Conservation (phyloP, 805 yeast species). For the Kuraishia capsulata region DNA sequence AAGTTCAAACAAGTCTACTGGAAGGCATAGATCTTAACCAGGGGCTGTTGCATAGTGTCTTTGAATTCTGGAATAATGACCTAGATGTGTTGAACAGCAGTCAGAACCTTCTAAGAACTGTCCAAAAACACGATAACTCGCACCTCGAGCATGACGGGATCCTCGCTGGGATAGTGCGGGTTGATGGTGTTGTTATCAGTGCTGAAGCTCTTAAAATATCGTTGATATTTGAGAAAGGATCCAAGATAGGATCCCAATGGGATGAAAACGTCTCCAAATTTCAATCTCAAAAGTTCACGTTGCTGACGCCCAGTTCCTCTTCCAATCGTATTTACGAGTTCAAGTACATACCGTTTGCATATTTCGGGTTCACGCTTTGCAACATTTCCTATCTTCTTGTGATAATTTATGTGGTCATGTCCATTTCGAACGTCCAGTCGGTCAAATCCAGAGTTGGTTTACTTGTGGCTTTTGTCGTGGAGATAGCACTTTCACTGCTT, state of each 20-base stretch:
- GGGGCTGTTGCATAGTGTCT: slow-evolving; percentile 28
- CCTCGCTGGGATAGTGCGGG: slow-evolving; percentile 28
- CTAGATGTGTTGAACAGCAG: slow-evolving; percentile 19
- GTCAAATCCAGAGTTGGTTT: slow-evolving; percentile 39
- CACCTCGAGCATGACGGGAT: slow-evolving; percentile 17
- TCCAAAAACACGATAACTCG: slow-evolving; percentile 19
- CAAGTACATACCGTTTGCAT: not conserved
- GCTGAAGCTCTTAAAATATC: slow-evolving; percentile 30
- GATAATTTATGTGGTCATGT: slow-evolving; percentile 21
- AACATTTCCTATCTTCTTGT: slow-evolving; percentile 2
- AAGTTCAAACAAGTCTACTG: slow-evolving; percentile 23
- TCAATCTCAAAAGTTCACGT: slow-evolving; percentile 3
- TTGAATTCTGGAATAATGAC: slow-evolving; percentile 33
- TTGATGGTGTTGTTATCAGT: slow-evolving; percentile 32
- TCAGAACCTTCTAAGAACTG: slow-evolving; percentile 25
- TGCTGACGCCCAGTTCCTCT: slow-evolving; percentile 4
- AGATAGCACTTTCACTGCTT: slow-evolving; percentile 26
- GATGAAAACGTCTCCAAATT: slow-evolving; percentile 19
- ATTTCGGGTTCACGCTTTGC: not conserved
- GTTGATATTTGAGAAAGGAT: slow-evolving; percentile 15
- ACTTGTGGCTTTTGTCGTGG: slow-evolving; percentile 31
- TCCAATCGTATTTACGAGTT: not conserved
- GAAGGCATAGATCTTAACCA: slow-evolving; percentile 13
- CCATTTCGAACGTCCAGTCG: slow-evolving; percentile 29
- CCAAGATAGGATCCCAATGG: slow-evolving; percentile 17